Evolutionary conservation across 2,329 filamentous ascomycete species (phyloP), one percentile per base, ranked within the genome.

Genomic region (Corynespora cassiicola): DNA sequence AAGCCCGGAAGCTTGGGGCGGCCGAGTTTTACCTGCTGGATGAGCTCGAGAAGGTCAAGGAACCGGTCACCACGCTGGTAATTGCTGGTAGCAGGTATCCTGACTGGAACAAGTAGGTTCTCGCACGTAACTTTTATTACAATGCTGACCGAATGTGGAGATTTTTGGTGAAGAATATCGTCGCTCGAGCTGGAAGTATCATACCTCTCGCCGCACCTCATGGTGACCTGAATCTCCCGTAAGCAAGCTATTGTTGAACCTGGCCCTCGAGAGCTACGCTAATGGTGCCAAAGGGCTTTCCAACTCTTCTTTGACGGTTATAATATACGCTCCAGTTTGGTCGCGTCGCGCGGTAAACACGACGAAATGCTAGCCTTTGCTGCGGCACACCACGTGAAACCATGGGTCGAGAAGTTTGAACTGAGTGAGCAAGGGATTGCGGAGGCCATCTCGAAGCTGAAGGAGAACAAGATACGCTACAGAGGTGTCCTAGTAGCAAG

Each of bases 311-410:
- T 58, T 30, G 42, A 47, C 21, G 46, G 52, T 8, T 54, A 50
- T 40, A 50, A 53, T 16, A 35, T 58, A 17, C 39, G 39, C 23
- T 49, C 39, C 15, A 53, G 45, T 16, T 32, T 58, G 10, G 52
- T 56, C n/a, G 51, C 55, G 6, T 54, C 47, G 6, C 40, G 45
- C 7, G 47, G 34, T n/a, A 48, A 40, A 26, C 52, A 56, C 28
- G 47, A 54, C 19, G 53, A 55, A 21, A 58, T 55, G 49, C 41
- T 58, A 9, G 36, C 38, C 18, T 59, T 57, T 25, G 49, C 50
- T 8, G 44, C 50, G 10, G 27, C 27, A 3, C 45, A 56, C 17
- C 41, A 39, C 22, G 39, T 57, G 7, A 55, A 52, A 31, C 54
- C 56, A 5, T 42, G 42, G 33, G 35, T 56, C 14, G 54, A 58